Evolutionary conservation across 495 filamentous ascomycete genomes (phyloP), one percentile per base, ranked within the genome.

Genomic region (Penicillium nucicola): DNA sequence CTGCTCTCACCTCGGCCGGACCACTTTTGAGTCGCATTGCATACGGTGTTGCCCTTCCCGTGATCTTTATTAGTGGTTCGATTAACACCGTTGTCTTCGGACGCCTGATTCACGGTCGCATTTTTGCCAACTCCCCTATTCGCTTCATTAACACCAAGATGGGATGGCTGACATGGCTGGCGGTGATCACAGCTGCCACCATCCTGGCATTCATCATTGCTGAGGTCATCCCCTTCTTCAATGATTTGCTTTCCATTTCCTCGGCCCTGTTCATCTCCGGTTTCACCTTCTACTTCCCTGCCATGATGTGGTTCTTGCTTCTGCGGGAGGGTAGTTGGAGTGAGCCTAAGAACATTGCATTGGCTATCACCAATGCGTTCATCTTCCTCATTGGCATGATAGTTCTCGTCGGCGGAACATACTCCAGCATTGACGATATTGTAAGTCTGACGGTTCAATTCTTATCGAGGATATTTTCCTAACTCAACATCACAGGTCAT

Each of bases 1-100:
- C 88, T 2, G 86, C 87, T 3, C 55, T 60, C 3, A 18, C 76
- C 0, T 62, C 25, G 78, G 83, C 46, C 87, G 87, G 53, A 58
- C 90, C 35, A 83, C 86, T 2, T 92, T 84, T 55, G 87, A 79
- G 83, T 45, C 87, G 87, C 53, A 57, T 90, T 36, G 84, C 86
- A 1, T 92, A 83, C 55, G 87, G 87, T 5, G 64, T 91, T 42
- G 88, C 86, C 8, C 61, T 87, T 2, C 88, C 88, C 12, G 85
- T 89, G 44, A 84, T 89, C 61, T 84, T 86, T 64, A 85, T 75
- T 65, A 83, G 81, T 32, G 82, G 82, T n/a, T 80, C 77, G 23
- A 85, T 85, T 69, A 84, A 84, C 64, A 79, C 77, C 13, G 77
- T 76, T 0, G 81, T 84, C 13, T 72, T 78, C 19, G 76, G 56